phyloP scores from a whole-genome alignment of 2,329 filamentous ascomycete genomes.

The Ploettnerulaceae sp. region DNA sequence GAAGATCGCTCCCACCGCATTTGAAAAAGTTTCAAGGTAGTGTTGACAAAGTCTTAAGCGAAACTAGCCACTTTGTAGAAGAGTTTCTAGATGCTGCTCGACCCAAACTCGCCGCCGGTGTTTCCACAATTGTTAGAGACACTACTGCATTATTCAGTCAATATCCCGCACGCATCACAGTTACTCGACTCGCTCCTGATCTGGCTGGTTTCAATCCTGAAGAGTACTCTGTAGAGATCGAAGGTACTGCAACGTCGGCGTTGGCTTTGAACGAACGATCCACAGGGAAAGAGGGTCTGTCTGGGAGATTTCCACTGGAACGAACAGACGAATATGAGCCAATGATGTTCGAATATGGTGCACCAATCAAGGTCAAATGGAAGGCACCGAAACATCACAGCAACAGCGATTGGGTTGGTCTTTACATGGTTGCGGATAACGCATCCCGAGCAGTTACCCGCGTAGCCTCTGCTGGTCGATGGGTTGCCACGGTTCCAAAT shows the following conservation, averaged over 20 bases:
- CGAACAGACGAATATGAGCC: constrained; percentile 62
- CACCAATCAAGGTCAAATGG: constrained; percentile 87
- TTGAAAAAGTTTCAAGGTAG: constrained; percentile 80
- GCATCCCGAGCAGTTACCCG: constrained; percentile 77
- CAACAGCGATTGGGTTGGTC: constrained; percentile 89
- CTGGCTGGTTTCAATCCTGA: constrained; percentile 74
- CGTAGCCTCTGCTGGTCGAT: constrained; percentile 80
- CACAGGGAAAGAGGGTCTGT: constrained; percentile 68
- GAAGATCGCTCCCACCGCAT: constrained; percentile 76
- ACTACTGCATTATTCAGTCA: constrained; percentile 84
- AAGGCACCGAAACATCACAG: constrained; percentile 81
- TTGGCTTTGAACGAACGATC: constrained; percentile 52
- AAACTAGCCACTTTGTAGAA: constrained; percentile 83
- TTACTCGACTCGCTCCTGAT: constrained; percentile 74
- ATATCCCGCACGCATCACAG: constrained; percentile 79
- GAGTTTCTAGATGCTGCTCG: constrained; percentile 82
- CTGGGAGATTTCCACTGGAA: constrained; percentile 60
- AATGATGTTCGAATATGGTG: constrained; percentile 79
- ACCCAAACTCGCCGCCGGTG: constrained; percentile 79
- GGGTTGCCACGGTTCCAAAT: constrained; percentile 75
- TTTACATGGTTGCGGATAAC: constrained; percentile 96
- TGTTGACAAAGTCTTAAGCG: constrained; percentile 81
- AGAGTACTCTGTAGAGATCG: constrained; percentile 72
- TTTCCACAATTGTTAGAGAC: constrained; percentile 82
- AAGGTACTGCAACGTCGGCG: constrained; percentile 55